phyloP scores from a whole-genome alignment of 2,329 filamentous ascomycete species.

The Akanthomyces dipterigenus region DNA sequence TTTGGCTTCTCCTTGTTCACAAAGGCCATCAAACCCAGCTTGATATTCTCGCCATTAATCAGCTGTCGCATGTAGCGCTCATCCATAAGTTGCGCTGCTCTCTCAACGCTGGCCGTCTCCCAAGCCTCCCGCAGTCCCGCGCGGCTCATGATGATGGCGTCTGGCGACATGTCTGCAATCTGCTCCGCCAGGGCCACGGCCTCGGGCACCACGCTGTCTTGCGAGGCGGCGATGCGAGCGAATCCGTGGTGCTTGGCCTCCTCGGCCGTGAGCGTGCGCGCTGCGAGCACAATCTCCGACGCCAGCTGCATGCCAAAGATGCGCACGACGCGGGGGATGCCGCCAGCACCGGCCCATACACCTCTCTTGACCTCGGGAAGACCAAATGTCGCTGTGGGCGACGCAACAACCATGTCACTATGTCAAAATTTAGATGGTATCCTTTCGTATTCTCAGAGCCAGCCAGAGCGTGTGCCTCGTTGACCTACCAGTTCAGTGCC shows the following conservation, averaged over 20 bases:
- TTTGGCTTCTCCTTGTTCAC: constrained; percentile 41
- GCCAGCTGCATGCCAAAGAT: constrained; percentile 39
- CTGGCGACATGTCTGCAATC: constrained; percentile 28
- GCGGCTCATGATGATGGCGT: constrained; percentile 34
- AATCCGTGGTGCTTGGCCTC: constrained; percentile 30
- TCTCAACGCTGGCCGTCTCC: constrained; percentile 35
- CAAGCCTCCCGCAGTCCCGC: constrained; percentile 31
- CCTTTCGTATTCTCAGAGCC: neutral
- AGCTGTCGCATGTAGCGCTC: constrained; percentile 34
- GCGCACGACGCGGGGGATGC: constrained; percentile 43
- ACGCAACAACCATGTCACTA: constrained; percentile 47
- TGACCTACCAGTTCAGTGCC: constrained; percentile 43
- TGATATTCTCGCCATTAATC: constrained; percentile 39
- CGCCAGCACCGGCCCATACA: constrained; percentile 46
- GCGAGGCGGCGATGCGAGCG: constrained; percentile 29
- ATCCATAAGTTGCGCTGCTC: constrained; percentile 31
- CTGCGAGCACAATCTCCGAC: constrained; percentile 43
- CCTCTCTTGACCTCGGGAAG: constrained; percentile 48
- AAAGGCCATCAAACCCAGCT: constrained; percentile 45
- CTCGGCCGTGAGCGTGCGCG: constrained; percentile 35
- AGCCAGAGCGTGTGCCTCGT: neutral
- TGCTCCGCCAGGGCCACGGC: constrained; percentile 28
- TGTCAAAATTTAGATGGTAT: neutral
- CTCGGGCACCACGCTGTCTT: constrained; percentile 29
- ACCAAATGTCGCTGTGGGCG: constrained; percentile 42